These are phyloP conservation scores for Phylloporus sp. DNA, from an alignment of 768 basidiomycete species.

Conservation along the genomic window DNA sequence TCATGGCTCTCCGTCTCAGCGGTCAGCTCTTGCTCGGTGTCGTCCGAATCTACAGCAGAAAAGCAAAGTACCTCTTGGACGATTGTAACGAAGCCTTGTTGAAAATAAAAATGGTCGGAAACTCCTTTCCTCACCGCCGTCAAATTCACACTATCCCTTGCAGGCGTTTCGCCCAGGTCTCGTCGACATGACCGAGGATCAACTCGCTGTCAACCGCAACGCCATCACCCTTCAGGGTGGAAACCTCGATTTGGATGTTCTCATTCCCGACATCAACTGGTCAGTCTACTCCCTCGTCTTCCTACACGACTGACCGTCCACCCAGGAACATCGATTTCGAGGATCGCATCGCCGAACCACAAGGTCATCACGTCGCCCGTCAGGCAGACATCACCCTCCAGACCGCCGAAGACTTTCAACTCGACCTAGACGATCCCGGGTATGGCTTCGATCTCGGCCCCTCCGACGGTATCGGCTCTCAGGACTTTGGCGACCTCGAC, in stretches of 20 bases:
- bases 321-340: constrained; percentile 77
- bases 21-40: constrained; percentile 96
- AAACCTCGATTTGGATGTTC: constrained; percentile 73
- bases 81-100: constrained; percentile 96
- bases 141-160: not conserved
- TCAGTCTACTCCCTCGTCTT: constrained; percentile 26
- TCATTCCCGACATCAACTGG: constrained; percentile 81
- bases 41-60: constrained; percentile 94
- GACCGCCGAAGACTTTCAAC: constrained; percentile 65
- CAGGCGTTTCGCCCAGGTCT: constrained; percentile 93
- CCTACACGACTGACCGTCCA: constrained; percentile 9
- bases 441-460: constrained; percentile 79
- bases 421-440: constrained; percentile 50
- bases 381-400: constrained; percentile 86
- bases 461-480: constrained; percentile 79
- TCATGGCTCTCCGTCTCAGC: constrained; percentile 94
- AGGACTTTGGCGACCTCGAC: constrained; percentile 69
- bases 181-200: constrained; percentile 95
- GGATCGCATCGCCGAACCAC: constrained; percentile 52
- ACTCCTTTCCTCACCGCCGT: not conserved
- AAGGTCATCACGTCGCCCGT: constrained; percentile 78
- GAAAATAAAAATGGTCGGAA: constrained; percentile 85
- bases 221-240: constrained; percentile 82
- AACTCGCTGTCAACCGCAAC: constrained; percentile 79
- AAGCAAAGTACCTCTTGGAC: constrained; percentile 95